Conservation (phyloP, 2,329 filamentous ascomycete genomes). For the Dothideomycetes sp. region DNA sequence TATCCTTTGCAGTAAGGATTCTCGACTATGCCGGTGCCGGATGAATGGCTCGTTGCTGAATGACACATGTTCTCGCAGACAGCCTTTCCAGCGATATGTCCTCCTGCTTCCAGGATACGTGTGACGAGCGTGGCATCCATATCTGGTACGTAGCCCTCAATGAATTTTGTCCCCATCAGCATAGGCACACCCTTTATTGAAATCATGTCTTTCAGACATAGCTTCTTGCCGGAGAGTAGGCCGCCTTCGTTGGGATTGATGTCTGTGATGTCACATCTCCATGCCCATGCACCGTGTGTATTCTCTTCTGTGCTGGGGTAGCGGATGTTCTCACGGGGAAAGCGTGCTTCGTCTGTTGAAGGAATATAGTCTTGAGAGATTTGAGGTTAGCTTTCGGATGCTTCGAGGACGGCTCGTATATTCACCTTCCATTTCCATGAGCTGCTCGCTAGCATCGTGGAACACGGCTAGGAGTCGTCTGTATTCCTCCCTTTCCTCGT, state of each 20-base stretch:
- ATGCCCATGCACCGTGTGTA: conserved; percentile 32
- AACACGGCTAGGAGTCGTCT: conserved; percentile 26
- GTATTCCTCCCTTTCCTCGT: conserved; percentile 28
- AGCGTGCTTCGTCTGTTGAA: conserved; percentile 20
- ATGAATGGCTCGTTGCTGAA: conserved; percentile 31
- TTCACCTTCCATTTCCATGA: conserved; percentile 25
- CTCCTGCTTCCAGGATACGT: conserved; percentile 31
- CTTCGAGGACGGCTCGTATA: too few relatives aligned
- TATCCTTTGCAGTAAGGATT: conserved; percentile 24
- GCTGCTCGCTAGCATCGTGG: conserved; percentile 25
- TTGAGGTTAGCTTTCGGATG: too few relatives aligned
- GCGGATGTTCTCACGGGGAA: conserved; percentile 25
- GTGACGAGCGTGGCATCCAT: conserved; percentile 36
- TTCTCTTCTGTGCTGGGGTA: conserved; percentile 24
- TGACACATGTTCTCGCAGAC: conserved; percentile 39
- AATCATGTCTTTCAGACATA: conserved; percentile 39
- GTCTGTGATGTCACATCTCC: conserved; percentile 27
- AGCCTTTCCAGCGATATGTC: conserved; percentile 30
- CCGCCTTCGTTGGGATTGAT: conserved; percentile 14
- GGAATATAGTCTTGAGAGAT: conserved; percentile 21
- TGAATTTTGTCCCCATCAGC: conserved; percentile 28
- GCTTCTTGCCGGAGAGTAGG: conserved; percentile 22
- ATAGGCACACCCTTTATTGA: conserved; percentile 33
- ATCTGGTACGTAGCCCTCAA: conserved; percentile 23
- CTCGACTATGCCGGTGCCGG: conserved; percentile 34